Conservation (phyloP, 1,139 yeast genomes). For the Kodamaea sp. region DNA sequence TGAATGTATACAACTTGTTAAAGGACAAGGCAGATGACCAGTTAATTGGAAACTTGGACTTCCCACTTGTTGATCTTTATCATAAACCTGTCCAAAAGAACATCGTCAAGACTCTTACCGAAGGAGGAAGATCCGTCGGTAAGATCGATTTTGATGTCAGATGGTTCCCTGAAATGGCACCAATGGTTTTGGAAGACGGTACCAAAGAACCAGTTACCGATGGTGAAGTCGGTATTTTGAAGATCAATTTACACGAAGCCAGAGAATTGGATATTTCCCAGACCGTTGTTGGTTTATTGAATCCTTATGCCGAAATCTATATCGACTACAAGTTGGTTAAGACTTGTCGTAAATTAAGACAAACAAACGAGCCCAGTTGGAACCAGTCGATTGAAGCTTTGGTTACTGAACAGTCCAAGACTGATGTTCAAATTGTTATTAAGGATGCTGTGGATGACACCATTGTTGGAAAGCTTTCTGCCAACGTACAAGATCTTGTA, state of each 20-base stretch:
- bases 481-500: conserved; percentile 54
- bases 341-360: conserved; percentile 60
- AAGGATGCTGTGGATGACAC: conserved; percentile 55
- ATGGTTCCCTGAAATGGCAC: conserved; percentile 61
- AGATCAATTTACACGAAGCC: conserved; percentile 71
- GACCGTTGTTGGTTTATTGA: conserved; percentile 68
- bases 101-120: conserved; percentile 37
- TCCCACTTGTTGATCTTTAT: conserved; percentile 58
- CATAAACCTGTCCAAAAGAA: conserved; percentile 48
- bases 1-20: conserved; percentile 54
- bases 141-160: conserved; percentile 59
- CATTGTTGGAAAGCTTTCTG: conserved; percentile 54
- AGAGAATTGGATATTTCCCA: conserved; percentile 64
- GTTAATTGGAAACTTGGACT: conserved; percentile 55
- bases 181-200: conserved; percentile 51
- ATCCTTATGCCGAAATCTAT: conserved; percentile 69
- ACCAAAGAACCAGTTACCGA: conserved; percentile 50
- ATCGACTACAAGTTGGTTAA: conserved; percentile 56
- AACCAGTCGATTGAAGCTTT: conserved; percentile 62
- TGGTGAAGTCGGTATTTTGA: conserved; percentile 69
- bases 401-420: conserved; percentile 57
- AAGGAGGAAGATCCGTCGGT: conserved; percentile 63
- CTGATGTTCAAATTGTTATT: conserved; percentile 54
- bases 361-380: conserved; percentile 73
- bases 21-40: conserved; percentile 55